Base-by-base conservation (phyloP, 129 eudicot species). In the Ambrosia trifida region DNA sequence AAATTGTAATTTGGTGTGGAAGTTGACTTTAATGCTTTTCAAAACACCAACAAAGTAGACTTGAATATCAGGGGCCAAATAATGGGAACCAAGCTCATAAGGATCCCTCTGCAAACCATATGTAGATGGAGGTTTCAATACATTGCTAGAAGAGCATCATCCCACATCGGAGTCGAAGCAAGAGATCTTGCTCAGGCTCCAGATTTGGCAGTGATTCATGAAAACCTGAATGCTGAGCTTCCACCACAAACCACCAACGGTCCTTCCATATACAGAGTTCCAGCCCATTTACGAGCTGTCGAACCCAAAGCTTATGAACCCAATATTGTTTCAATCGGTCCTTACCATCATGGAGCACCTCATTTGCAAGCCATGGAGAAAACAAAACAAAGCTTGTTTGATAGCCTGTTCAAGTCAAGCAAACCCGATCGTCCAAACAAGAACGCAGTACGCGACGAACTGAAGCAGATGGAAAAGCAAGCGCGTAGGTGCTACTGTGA, bases 241-340 rank as follows among this genome's bases (percentile, higher is more conserved):
- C 80, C 59, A 41, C 38, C 49, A 28, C 70, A 66, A 44, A 47
- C 64, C 36, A 11, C 2, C 44, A 74, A 24, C 50, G 61, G 20
- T 7, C 72, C 70, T 66, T 74, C 80, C 19, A 74, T 80, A 47
- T 74, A 80, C 66, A 68, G 33, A 38, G 80, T 80, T 10, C 76
- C 83, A 38, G 66, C 33, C 33, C 17, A 18, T 47, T 40, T 64
- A 60, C 53, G 72, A 18, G 16, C 62, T 13, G 68, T 72, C 52
- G 76, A 72, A 73, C 66, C 72, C 56, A 67, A 73, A 45, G 82
- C 82, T 14, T 82, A 77, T 3, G 79, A 54, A 28, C 82, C 82
- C 24, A 77, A 62, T 68, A 82, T 77, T 5, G 61, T 82, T 16
- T 77, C 85, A 0, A 72, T 82, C 13, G 82, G 85, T n/a, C 85